Evolutionary conservation across 2,329 filamentous ascomycete genomes (phyloP).

Genomic region (Epichloe typhina): DNA sequence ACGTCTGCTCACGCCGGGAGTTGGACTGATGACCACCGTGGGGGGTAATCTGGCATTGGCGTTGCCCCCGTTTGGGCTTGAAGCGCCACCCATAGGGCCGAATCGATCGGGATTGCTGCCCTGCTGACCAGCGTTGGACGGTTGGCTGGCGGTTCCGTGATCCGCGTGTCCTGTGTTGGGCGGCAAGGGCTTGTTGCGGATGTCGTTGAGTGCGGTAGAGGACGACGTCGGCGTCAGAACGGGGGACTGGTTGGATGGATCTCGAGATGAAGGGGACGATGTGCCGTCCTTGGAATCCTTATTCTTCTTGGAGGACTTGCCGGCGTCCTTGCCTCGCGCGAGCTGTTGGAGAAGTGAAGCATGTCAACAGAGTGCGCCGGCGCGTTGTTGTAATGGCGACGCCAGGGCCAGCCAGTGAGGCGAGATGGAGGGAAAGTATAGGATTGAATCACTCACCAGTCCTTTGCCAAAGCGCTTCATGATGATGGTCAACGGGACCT

Average conservation of each 20-base stretch:
- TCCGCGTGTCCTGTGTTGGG: conserved; percentile 34
- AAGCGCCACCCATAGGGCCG: conserved; percentile 20
- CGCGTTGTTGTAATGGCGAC: conserved; percentile 2
- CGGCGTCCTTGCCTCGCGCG: conserved; percentile 75
- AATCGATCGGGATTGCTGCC: conserved; percentile 29
- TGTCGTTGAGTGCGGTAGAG: conserved; percentile 72
- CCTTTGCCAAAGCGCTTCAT: conserved; percentile 98
- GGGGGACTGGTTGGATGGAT: conserved; percentile 42
- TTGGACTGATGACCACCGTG: conserved; percentile 89
- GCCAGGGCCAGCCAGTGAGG: not conserved
- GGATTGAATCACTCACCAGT: conserved; percentile 34
- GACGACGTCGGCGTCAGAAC: conserved; percentile 75
- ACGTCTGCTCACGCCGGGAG: conserved; percentile 58
- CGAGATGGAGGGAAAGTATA: not conserved
- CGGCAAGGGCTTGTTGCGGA: conserved; percentile 68
- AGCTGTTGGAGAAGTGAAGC: conserved; percentile 44
- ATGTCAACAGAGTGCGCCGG: conserved; percentile 9
- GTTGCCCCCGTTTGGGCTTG: conserved; percentile 24
- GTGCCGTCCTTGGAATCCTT: conserved; percentile 64
- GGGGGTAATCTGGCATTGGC: conserved; percentile 46
- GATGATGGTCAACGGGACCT: conserved; percentile 28
- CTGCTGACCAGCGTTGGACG: conserved; percentile 25
- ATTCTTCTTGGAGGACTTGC: conserved; percentile 70
- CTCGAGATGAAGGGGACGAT: conserved; percentile 58
- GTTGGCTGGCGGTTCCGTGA: conserved; percentile 28